phyloP scores from a whole-genome alignment of 2,329 filamentous ascomycete species.

The Gnomoniopsis smithogilvyi region DNA sequence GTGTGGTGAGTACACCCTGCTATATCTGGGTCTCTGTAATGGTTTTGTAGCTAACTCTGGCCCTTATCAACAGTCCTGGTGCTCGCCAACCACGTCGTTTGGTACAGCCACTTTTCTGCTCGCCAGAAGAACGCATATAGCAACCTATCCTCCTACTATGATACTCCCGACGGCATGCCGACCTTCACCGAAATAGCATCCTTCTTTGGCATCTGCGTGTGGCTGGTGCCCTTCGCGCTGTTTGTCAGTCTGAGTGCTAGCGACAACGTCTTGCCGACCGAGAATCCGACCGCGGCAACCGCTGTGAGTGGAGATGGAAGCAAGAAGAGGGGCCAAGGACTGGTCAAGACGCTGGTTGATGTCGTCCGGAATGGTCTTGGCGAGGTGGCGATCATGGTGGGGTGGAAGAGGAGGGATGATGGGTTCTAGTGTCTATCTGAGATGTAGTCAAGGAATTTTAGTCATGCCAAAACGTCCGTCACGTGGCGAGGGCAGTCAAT shows the following conservation, averaged over 20 bases:
- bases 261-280: conserved; percentile 91
- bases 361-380: conserved; percentile 50
- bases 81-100: conserved; percentile 86
- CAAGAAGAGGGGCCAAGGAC: conserved; percentile 55
- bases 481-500: not conserved
- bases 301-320: conserved; percentile 39
- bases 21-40: not conserved
- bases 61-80: conserved; percentile 61
- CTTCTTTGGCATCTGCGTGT: conserved; percentile 94
- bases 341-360: conserved; percentile 65
- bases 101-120: conserved; percentile 88
- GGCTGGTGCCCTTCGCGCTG: conserved; percentile 91
- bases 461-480: not conserved
- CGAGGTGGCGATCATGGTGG: conserved; percentile 37
- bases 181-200: conserved; percentile 92
- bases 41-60: not conserved
- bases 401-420: conserved; percentile 38
- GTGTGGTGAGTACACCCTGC: conserved; percentile 58
- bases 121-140: conserved; percentile 56
- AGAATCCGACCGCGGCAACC: conserved; percentile 56
- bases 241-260: conserved; percentile 93
- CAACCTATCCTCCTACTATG: conserved; percentile 58
- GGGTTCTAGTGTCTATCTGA: conserved; percentile 26
- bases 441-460: not conserved
- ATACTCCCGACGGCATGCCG: conserved; percentile 61